phyloP scores from a whole-genome alignment of 345 rosid species.

The Triadica sebifera region DNA sequence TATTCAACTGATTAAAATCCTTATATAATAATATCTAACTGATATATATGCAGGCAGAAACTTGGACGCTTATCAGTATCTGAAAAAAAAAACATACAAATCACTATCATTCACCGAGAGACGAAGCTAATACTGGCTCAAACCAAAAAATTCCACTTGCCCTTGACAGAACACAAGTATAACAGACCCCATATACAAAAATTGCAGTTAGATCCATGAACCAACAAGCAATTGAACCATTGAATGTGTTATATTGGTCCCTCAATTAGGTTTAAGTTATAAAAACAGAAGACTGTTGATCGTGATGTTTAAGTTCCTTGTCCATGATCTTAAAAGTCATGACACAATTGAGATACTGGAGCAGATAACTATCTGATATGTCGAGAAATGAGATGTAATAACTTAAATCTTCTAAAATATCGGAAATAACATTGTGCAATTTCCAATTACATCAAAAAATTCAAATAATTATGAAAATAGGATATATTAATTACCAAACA shows the following conservation, averaged over 20 bases:
- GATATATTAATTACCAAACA: conserved; percentile 52
- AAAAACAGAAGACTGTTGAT: too few species aligned
- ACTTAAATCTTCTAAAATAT: background rate
- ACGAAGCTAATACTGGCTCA: background rate
- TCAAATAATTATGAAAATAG: background rate
- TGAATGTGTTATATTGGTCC: background rate
- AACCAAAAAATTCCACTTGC: background rate
- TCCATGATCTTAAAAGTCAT: background rate
- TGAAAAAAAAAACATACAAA: background rate
- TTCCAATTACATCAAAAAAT: too few species aligned
- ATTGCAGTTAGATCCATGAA: too few species aligned
- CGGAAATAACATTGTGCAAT: too few species aligned
- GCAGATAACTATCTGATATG: background rate
- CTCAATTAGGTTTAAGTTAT: too few species aligned
- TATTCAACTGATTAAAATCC: background rate
- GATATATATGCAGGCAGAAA: conserved; percentile 4
- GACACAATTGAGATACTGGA: background rate
- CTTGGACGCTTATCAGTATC: background rate
- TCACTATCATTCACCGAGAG: background rate
- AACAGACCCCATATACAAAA: background rate
- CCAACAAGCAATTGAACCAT: background rate
- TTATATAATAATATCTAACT: background rate
- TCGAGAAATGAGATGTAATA: background rate
- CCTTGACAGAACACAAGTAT: background rate
- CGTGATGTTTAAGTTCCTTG: too few species aligned